These are phyloP conservation scores for Xylaria multiplex DNA, from an alignment of 2,329 filamentous ascomycete species.

Conservation along the genomic window DNA sequence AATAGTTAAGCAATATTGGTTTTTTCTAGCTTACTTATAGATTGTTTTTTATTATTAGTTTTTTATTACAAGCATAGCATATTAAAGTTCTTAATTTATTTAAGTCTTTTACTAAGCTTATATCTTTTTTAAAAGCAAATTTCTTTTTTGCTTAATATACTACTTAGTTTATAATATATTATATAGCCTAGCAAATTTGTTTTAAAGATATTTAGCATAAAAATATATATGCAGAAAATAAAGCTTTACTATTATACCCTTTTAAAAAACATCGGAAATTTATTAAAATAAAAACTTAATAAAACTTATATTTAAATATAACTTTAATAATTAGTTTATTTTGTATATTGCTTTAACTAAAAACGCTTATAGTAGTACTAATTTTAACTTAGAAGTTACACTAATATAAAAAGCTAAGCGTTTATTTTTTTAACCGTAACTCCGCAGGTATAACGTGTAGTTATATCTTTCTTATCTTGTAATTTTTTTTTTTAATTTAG, in stretches of 20 bases:
- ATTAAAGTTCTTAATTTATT: neutral
- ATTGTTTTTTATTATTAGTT: constrained; percentile 1
- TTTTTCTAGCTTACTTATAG: neutral
- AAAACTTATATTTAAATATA: constrained; percentile 2
- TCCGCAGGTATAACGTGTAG: constrained; percentile 2
- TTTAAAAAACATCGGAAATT: neutral
- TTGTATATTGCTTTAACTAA: neutral
- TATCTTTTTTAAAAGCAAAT: constrained; percentile 2
- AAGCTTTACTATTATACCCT: neutral
- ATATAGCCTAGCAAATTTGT: neutral
- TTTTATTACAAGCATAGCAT: neutral
- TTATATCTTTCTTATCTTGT: neutral
- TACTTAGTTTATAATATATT: constrained; percentile 7
- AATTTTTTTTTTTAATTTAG: neutral
- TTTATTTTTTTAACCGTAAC: neutral
- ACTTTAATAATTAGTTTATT: neutral
- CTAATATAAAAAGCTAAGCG: neutral
- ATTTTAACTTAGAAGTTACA: neutral
- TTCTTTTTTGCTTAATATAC: constrained; percentile 1
- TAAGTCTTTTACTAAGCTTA: neutral
- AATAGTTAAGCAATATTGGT: neutral
- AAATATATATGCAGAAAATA: neutral
- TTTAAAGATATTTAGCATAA: neutral
- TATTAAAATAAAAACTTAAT: neutral
- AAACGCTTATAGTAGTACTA: neutral